Conservation (phyloP, 2,329 filamentous ascomycete genomes). For the Colletotrichum sp. region DNA sequence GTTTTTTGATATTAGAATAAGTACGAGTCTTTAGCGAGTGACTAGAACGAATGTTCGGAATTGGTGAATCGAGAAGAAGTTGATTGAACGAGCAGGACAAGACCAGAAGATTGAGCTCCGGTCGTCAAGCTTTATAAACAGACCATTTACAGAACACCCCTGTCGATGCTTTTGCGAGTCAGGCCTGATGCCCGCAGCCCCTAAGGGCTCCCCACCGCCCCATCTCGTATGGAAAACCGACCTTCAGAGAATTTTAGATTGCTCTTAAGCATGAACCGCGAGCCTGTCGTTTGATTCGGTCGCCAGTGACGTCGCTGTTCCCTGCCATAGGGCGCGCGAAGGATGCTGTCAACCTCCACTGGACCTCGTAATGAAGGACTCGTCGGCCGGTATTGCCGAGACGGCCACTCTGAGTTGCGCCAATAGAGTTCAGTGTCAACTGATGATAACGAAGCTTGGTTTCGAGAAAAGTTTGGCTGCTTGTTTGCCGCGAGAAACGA, state of each 20-base stretch:
- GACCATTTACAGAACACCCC: not conserved
- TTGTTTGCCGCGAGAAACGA: not conserved
- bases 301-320: slow-evolving; percentile 7
- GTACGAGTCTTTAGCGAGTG: slow-evolving; percentile 15
- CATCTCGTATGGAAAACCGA: slow-evolving; percentile 19
- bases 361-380: not conserved
- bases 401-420: not conserved
- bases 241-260: slow-evolving; percentile 16
- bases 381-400: not conserved
- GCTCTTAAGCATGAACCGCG: slow-evolving; percentile 6
- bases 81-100: not conserved
- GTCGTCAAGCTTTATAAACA: slow-evolving; percentile 15
- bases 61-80: slow-evolving; percentile 9
- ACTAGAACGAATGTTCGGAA: slow-evolving; percentile 15
- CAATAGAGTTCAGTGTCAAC: not conserved
- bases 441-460: not conserved
- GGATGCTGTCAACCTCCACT: not conserved
- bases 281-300: not conserved
- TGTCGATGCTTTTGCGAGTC: slow-evolving; percentile 9
- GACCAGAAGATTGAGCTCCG: not conserved
- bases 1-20: slow-evolving; percentile 4
- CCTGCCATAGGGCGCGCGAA: slow-evolving; percentile 1
- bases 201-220: slow-evolving; percentile 9
- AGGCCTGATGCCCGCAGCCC: not conserved
- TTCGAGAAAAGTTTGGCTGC: not conserved